Evolutionary conservation across 2,329 filamentous ascomycete genomes (phyloP), one percentile per base, ranked within the genome.

Genomic region (Oidium heveae): DNA sequence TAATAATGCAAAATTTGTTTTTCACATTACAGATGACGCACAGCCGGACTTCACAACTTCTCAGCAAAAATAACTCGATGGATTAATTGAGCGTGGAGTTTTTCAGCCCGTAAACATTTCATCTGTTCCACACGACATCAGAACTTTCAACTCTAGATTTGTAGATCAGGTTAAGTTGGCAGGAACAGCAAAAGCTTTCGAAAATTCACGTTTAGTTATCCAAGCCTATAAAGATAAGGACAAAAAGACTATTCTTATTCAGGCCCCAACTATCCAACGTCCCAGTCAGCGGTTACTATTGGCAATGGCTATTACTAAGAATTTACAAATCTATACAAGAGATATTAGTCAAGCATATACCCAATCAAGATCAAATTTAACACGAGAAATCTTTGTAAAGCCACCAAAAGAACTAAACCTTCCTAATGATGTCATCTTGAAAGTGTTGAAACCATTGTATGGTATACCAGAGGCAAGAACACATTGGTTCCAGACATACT

Each of bases 401-500:
- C 46, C 46, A 49, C 22, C 10, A 7, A 24, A 4, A 49, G 46
- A 49, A 24, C 46, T 15, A 32, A 49, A 49, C 22, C 22, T 49
- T 39, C 36, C 36, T 39, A 4, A 39, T 39, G 36, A 39, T 39
- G 9, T 39, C n/a, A 36, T 36, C 15, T 36, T 15, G 34, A 36
- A 36, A 36, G 34, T 36, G 8, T 36, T 36, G 34, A 51, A 51
- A 51, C 47, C 47, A 16, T 28, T 51, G n/a, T 51, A 34, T 51
- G 47, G 47, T 15, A 51, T 51, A 32, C 47, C 47, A 51, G 47
- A 51, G 34, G 47, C 47, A 33, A 28, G 47, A 36, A 36, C 49
- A 13, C 49, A 51, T 36, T 51, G 49, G 49, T 33, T 51, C 36
- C 13, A n/a, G 37, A 54, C 41, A 54, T 51, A 54, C 16, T 20